phyloP scores from a whole-genome alignment of 495 filamentous ascomycete genomes.

The Xylaria scruposa region DNA sequence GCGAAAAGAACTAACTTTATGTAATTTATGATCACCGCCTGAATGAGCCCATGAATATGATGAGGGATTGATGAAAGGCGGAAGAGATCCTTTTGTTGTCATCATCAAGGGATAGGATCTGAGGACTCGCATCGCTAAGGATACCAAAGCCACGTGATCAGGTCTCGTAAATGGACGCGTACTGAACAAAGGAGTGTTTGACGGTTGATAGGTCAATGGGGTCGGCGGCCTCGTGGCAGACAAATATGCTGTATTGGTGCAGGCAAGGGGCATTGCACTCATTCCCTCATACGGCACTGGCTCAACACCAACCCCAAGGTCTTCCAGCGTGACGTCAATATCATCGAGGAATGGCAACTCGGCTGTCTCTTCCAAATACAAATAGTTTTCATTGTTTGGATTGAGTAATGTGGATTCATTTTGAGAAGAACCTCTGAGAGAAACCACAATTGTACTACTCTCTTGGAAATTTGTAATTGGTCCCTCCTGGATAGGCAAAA shows the following conservation, averaged over 20 bases:
- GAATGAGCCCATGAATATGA: neutral
- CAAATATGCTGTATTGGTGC: neutral
- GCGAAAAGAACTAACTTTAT: neutral
- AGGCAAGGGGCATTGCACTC: slow-evolving; percentile 2
- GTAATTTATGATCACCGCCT: neutral
- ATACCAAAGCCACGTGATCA: slow-evolving; percentile 3
- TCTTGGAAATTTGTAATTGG: neutral
- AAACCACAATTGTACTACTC: neutral
- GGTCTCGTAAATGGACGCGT: neutral
- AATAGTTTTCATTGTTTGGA: neutral
- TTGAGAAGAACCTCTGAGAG: neutral
- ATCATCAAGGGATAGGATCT: slow-evolving; percentile 5
- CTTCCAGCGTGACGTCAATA: neutral
- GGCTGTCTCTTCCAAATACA: neutral
- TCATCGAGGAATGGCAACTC: neutral
- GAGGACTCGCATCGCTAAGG: neutral
- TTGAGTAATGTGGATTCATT: neutral
- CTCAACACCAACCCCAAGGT: neutral
- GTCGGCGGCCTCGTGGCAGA: neutral
- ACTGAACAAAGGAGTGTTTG: neutral
- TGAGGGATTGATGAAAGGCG: neutral
- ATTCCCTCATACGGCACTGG: neutral
- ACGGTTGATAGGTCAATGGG: neutral
- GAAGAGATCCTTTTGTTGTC: neutral
- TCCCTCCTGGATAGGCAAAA: neutral